Percentiles rank a stretch among this genome's conserved stretches.
Conservation (phyloP, 371 early-diverging fungal genomes). For the Funneliformis caledonium region DNA sequence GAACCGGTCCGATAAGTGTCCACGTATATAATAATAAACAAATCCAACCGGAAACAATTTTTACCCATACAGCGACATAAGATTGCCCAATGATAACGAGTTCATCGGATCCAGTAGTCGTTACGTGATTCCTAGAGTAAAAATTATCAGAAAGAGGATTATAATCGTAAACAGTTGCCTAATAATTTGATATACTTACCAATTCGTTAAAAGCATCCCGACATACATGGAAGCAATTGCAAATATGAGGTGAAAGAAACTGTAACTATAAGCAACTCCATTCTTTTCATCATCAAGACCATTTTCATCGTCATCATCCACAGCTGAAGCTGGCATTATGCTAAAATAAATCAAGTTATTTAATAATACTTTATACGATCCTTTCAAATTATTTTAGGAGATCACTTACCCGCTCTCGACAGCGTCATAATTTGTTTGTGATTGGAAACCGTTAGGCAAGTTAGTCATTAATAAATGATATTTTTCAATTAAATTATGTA, state of each 20-base stretch:
- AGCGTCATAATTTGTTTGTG: constrained; percentile 56
- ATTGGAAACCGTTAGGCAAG: constrained; percentile 50
- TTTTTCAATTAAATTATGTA: constrained; percentile 56
- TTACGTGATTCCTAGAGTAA: constrained; percentile 8
- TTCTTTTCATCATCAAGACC: constrained; percentile 83
- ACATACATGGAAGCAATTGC: constrained; percentile 93
- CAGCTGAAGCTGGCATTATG: constrained; percentile 70
- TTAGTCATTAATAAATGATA: constrained; percentile 59
- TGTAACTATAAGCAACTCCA: constrained; percentile 90
- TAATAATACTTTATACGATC: neutral
- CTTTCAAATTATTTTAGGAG: neutral
- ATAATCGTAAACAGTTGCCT: neutral
- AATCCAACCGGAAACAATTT: constrained; percentile 90
- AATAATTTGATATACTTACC: constrained; percentile 41
- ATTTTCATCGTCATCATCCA: constrained; percentile 61
- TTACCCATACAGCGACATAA: constrained; percentile 94
- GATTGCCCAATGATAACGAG: constrained; percentile 86
- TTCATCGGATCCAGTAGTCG: constrained; percentile 45
- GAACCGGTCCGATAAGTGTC: constrained; percentile 88
- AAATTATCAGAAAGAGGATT: no score
- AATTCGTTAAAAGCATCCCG: constrained; percentile 95
- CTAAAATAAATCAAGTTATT: neutral
- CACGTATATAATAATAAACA: constrained; percentile 83
- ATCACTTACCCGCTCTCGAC: constrained; percentile 62
- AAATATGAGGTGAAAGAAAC: constrained; percentile 95